phyloP scores from a whole-genome alignment of 768 basidiomycete genomes.

The Candolleomyces aberdarensis region DNA sequence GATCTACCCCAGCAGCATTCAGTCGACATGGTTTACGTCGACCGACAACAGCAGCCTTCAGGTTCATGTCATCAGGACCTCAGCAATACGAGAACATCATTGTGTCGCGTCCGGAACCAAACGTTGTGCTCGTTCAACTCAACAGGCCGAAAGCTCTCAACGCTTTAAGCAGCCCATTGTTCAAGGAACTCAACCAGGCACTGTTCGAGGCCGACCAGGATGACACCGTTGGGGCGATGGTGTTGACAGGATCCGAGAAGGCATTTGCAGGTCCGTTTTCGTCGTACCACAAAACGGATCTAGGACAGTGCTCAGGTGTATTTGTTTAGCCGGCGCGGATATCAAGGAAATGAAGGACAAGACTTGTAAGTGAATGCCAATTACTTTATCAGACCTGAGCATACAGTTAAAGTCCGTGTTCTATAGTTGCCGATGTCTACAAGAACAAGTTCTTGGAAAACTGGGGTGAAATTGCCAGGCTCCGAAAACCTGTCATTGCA shows the following conservation, averaged over 20 bases:
- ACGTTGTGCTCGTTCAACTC: slow-evolving; percentile 77
- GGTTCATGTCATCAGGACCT: slow-evolving; percentile 47
- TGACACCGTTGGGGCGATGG: slow-evolving; percentile 72
- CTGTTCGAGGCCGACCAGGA: slow-evolving; percentile 70
- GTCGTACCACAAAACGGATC: not conserved
- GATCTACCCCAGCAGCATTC: not conserved
- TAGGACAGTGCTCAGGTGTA: not conserved
- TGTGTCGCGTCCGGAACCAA: slow-evolving; percentile 62
- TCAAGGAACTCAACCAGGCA: slow-evolving; percentile 79
- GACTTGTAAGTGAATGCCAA: slow-evolving; percentile 53
- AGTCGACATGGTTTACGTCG: slow-evolving; percentile 6
- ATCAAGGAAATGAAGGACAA: slow-evolving; percentile 99
- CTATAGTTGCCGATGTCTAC: slow-evolving; percentile 83
- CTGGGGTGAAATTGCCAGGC: slow-evolving; percentile 70
- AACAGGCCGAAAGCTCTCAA: slow-evolving; percentile 91
- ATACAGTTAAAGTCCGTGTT: not conserved
- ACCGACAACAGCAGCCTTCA: slow-evolving; percentile 11
- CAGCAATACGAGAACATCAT: slow-evolving; percentile 61
- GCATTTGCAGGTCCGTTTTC: slow-evolving; percentile 87
- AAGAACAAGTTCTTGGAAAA: slow-evolving; percentile 79
- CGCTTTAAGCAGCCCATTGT: slow-evolving; percentile 78
- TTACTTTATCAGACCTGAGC: too few relatives aligned
- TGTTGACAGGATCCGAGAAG: slow-evolving; percentile 87
- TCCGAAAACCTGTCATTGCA: slow-evolving; percentile 93
- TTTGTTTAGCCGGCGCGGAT: slow-evolving; percentile 80